Base-by-base conservation (phyloP, 2,329 filamentous ascomycete genomes). In the Rhinocladiella mackenziei region DNA sequence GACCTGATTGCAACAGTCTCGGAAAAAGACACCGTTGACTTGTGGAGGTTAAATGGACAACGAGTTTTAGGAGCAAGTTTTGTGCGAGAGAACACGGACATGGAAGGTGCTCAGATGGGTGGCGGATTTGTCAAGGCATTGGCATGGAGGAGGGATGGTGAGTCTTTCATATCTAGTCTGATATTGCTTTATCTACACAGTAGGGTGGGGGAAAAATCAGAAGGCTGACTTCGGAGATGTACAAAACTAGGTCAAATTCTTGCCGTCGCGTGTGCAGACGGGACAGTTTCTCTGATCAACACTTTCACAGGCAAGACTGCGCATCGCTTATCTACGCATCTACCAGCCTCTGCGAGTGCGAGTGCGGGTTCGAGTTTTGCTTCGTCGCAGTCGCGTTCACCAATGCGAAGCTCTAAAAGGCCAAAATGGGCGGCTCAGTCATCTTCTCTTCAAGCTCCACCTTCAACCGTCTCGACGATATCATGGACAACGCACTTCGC, bases 261-360 rank as follows among this genome's bases (percentile, higher is more conserved):
- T 42, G 88, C 88, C 10, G 79, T 92, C 10, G 87, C 81, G 33
- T 94, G 87, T 81, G 87, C 78, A 55, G 87, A 94, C 68, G 85
- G 86, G 19, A 77, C 78, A 5, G 78, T 92, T 14, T 81, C 87
- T 45, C 68, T 94, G 25, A 77, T 91, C 62, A 85, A 84, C 48
- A 69, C 88, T 15, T 88, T 92, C 62, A 89, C 80, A 56, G 85
- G 81, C 63, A 94, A 91, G 65, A 78, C 84, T 9, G 80, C 89
- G 14, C 84, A 92, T 62, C 56, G 55, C n/a, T 49, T 60, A 29
- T 41, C 35, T 25, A 41, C 58, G 10, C 15, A 9, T 8, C 28
- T 17, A 17, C 34, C 25, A 15, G 22, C 38, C 5, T 7, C 32
- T 9, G 3, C 35, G 3, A 19, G 29, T 6, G 17, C 42, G 5